Evolutionary conservation across 768 basidiomycete genomes (phyloP).

Genomic region (Bullera alba): DNA sequence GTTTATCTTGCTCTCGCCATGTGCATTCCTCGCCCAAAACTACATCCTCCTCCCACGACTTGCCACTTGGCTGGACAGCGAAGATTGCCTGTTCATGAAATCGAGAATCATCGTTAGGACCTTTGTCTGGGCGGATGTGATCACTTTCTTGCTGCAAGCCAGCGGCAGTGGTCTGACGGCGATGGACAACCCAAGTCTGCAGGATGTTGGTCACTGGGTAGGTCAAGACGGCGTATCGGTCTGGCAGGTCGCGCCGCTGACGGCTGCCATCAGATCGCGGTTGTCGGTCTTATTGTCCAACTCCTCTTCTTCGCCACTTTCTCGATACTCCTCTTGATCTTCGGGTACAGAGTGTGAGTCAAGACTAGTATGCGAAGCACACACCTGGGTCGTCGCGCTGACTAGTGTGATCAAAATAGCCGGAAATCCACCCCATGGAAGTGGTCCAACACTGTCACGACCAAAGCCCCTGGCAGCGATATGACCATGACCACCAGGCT

Average conservation of each 20-base stretch:
- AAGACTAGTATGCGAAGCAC: not conserved
- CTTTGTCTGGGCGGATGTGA: slow-evolving; percentile 60
- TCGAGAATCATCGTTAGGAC: slow-evolving; percentile 53
- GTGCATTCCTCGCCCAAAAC: slow-evolving; percentile 57
- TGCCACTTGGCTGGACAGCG: slow-evolving; percentile 52
- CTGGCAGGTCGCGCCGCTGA: slow-evolving; percentile 1
- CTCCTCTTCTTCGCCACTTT: slow-evolving; percentile 52
- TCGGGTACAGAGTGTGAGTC: slow-evolving; percentile 52
- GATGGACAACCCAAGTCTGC: slow-evolving; percentile 2
- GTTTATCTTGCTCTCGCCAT: slow-evolving; percentile 50
- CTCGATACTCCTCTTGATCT: slow-evolving; percentile 50
- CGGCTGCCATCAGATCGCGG: slow-evolving; percentile 47
- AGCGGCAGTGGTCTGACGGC: slow-evolving; percentile 35
- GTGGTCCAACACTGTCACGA: not conserved
- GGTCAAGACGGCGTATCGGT: not conserved
- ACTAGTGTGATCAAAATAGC: not conserved
- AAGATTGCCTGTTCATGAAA: slow-evolving; percentile 52
- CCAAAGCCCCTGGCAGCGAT: not conserved
- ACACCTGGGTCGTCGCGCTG: no score
- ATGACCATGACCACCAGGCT: not conserved
- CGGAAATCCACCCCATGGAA: not conserved
- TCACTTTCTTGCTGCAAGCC: slow-evolving; percentile 62
- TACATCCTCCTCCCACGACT: slow-evolving; percentile 63
- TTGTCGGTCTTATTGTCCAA: slow-evolving; percentile 57
- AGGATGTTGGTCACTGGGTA: slow-evolving; percentile 4